Evolutionary conservation across 192 early-diverging fungal genomes (phyloP), one percentile per base, ranked within the genome.

Genomic region (Nowakowskiella sp.): DNA sequence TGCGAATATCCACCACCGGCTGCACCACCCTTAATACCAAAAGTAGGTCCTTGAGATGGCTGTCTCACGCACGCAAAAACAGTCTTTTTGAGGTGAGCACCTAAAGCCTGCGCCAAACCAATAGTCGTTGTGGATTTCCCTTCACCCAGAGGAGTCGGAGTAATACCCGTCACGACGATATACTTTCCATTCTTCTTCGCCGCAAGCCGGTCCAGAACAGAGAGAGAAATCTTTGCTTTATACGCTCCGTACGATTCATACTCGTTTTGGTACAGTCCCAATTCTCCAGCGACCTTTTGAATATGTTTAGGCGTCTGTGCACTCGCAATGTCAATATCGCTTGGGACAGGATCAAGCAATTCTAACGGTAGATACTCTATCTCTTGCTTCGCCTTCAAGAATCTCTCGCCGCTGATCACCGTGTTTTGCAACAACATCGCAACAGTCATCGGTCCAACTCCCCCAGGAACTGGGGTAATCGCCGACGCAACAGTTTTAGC

Each of bases 401-500:
- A 85, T 16, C 88, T 74, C 58, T 85, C 76, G 19, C 90, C 89
- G 46, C 84, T 83, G 30, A 80, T 54, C 0, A 90, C 70, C 6
- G 88, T 92, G 70, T 99, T 99, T 49, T 86, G 66, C 71, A 99
- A 70, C 9, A 99, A 71, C 94, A 99, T 97, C 42, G 92, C 91
- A 5, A 99, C 94, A 5, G 95, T 99, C 95, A 99, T 99, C 4
- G 95, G 95, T 0, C 95, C 95, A n/a, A 99, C 95, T 31, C 95
- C 94, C 28, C 94, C 94, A 31, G 95, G 95, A 42, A 99, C 95
- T 1, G 95, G 92, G 6, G 94, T 97, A 60, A 96, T 91, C 33
- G 79, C 75, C 13, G 83, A 73, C 0, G 92, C 94, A 2, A 85
- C 77, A 32, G 77, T 31, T 9, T 60, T 63, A 4, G 88, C 91